Base-by-base conservation (phyloP, 495 filamentous ascomycete species). In the Neurospora cerealis region DNA sequence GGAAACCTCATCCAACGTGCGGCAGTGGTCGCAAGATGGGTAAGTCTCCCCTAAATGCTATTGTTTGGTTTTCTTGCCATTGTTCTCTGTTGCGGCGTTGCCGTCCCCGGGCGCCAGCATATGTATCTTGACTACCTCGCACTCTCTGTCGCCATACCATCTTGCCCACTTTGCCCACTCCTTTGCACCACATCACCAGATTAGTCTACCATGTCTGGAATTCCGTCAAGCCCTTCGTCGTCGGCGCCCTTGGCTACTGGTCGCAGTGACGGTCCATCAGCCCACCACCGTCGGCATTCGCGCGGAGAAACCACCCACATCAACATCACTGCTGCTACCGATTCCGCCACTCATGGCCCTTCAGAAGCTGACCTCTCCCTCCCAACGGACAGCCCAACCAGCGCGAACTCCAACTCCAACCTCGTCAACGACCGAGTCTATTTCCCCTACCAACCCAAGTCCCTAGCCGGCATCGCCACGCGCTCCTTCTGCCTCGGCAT, bases 381-480 rank as follows among this genome's bases (percentile, higher is more conserved):
- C 44, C 81, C 79, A 24, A 74, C 77, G 19, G 75, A 78, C 73
- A 82, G 81, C 76, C 81, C 81, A 69, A 69, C 75, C 24, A 77
- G 79, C 71, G 77, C 77, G 42, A 73, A 73, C 42, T 62, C 75
- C 21, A 40, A 60, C 36, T 40, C 71, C 39, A 66, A 73, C 48
- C 60, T 72, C 66, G 70, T 54, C 72, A 79, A 80, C 46, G 78
- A 80, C 46, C 74, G 70, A 36, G 74, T 75, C 19, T 85, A 84
- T 80, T 85, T 85, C 73, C 91, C 90, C 5, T 79, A 83, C 71
- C 88, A 91, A 72, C 79, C 84, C 28, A 92, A 91, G 76, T 92
- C 93, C 17, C 91, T 96, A 54, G 84, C 91, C 9, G 93, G 91
- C 60, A 96, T 98, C 78, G 91, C 94, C 21, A 78, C 91, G 17